Percentiles rank a stretch among this genome's conserved stretches.
Evolutionary conservation across 1,284 basidiomycete species (phyloP).

Genomic region (Crepidotus sp.): DNA sequence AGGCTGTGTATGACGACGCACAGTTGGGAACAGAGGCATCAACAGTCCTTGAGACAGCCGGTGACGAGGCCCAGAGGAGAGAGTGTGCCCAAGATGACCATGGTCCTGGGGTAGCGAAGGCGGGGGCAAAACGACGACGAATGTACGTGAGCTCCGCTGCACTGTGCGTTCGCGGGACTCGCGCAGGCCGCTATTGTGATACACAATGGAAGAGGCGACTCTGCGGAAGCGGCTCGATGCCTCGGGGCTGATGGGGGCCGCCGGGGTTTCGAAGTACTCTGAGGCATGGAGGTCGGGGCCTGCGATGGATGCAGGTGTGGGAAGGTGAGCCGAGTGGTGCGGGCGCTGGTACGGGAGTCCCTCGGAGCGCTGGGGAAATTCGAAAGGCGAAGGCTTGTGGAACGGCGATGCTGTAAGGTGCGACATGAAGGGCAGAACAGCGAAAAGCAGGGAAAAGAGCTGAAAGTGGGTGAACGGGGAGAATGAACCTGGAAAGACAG

Average conservation of each 20-base stretch:
- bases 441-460: background rate
- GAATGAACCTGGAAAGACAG: conserved; percentile 6
- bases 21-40: conserved; percentile 69
- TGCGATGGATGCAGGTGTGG: conserved; percentile 19
- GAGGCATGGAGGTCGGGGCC: conserved; percentile 20
- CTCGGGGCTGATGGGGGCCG: conserved; percentile 20
- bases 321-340: conserved; percentile 21
- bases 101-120: conserved; percentile 48
- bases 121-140: conserved; percentile 65
- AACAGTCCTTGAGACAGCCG: conserved; percentile 60
- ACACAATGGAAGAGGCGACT: conserved; percentile 32
- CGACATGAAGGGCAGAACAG: conserved; percentile 31
- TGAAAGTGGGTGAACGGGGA: conserved; percentile 5
- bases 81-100: conserved; percentile 49
- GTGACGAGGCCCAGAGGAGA: conserved; percentile 50
- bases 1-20: conserved; percentile 25
- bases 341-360: conserved; percentile 33
- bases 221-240: conserved; percentile 29
- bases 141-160: conserved; percentile 42
- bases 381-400: conserved; percentile 40
- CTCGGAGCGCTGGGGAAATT: conserved; percentile 35
- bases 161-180: conserved; percentile 40
- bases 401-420: conserved; percentile 38
- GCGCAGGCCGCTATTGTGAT: conserved; percentile 44
- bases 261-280: conserved; percentile 20